Conservation (phyloP, 2,329 filamentous ascomycete species). For the Pezizomycotina sp. region DNA sequence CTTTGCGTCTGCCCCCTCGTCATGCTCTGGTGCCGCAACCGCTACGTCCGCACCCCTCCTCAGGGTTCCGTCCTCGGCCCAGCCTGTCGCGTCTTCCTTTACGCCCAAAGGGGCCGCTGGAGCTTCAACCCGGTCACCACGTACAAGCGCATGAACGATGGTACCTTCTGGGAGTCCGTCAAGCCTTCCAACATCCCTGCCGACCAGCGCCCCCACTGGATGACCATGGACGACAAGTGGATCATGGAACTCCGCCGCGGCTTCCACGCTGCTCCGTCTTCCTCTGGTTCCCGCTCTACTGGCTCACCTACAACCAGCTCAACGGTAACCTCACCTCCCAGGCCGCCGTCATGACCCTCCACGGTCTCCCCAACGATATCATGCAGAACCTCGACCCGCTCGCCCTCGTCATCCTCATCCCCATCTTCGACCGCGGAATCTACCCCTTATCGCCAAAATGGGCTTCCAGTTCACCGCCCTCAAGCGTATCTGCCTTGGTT, state of each 20-base stretch:
- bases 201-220: conserved; percentile 47
- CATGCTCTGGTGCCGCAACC: conserved; percentile 42
- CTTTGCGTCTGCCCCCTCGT: conserved; percentile 48
- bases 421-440: conserved; percentile 23
- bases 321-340: conserved; percentile 44
- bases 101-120: conserved; percentile 48
- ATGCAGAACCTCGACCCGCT: conserved; percentile 26
- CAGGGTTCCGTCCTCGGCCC: conserved; percentile 56
- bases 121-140: conserved; percentile 44
- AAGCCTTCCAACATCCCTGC: conserved; percentile 49
- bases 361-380: conserved; percentile 29
- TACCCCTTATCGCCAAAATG: conserved; percentile 15
- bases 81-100: conserved; percentile 43
- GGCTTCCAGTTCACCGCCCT: conserved; percentile 15
- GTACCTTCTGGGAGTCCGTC: conserved; percentile 47
- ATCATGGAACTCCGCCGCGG: conserved; percentile 62
- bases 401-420: conserved; percentile 25
- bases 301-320: conserved; percentile 42
- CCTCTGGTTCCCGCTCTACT: conserved; percentile 48
- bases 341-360: conserved; percentile 42
- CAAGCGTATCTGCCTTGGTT: conserved; percentile 29
- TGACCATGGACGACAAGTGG: conserved; percentile 71
- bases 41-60: conserved; percentile 48
- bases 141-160: conserved; percentile 41
- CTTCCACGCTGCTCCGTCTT: conserved; percentile 42